phyloP scores from a whole-genome alignment of 108 stramenopile species.

The Schizochytrium sp. region DNA sequence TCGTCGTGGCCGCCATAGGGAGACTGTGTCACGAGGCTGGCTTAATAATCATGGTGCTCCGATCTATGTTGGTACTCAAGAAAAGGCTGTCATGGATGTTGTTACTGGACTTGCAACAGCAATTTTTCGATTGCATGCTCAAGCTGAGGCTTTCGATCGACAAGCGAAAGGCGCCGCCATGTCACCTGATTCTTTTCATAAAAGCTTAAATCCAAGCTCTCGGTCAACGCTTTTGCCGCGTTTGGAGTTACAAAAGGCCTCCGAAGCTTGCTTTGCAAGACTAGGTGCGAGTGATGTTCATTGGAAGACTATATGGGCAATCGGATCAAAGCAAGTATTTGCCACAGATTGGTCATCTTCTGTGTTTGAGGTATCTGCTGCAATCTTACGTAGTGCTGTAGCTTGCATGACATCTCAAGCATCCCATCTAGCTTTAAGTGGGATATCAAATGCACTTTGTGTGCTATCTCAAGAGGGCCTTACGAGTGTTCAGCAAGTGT shows the following conservation, averaged over 20 bases:
- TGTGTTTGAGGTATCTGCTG: constrained; percentile 38
- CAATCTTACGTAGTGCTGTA: constrained; percentile 21
- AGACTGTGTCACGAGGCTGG: too few species aligned
- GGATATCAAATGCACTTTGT: background rate
- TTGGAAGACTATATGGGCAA: constrained; percentile 29
- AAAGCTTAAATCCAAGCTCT: background rate
- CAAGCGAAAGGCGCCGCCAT: background rate
- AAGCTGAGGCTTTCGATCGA: background rate
- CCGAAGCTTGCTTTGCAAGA: constrained; percentile 5
- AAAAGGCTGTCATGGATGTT: constrained; percentile 36
- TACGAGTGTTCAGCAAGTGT: background rate
- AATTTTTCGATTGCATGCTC: constrained; percentile 1
- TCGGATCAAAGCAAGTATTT: constrained; percentile 29
- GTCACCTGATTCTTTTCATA: background rate
- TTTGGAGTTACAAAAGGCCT: background rate
- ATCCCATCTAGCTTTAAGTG: background rate
- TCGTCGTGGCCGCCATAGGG: too few species aligned
- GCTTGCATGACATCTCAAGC: background rate
- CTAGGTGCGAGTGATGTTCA: constrained; percentile 32
- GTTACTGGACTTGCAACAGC: background rate
- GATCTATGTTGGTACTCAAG: background rate
- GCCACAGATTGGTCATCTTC: background rate
- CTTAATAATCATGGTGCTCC: too few species aligned
- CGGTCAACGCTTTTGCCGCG: background rate
- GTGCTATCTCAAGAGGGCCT: background rate